Evolutionary conservation across 345 rosid species (phyloP).

Genomic region (Linum lewisii): DNA sequence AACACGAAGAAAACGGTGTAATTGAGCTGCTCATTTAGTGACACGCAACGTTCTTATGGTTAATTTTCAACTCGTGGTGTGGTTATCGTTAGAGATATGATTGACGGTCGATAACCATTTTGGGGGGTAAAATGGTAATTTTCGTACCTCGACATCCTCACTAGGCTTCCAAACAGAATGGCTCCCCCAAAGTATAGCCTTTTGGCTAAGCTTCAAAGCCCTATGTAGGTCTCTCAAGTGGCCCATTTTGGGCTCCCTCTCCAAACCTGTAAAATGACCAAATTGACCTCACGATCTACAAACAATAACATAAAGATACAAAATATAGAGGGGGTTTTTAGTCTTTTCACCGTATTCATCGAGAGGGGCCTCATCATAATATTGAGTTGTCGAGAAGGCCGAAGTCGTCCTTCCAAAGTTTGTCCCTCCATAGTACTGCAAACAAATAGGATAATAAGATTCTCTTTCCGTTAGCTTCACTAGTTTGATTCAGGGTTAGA

Average conservation of each 20-base stretch:
- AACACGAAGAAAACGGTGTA: not conserved
- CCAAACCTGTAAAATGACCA: not conserved
- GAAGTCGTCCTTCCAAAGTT: slow-evolving; percentile 1
- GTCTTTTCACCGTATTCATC: not conserved
- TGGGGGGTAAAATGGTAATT: not conserved
- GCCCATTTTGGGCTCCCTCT: slow-evolving; percentile 5
- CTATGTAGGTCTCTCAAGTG: slow-evolving; percentile 3
- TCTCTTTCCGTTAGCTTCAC: not conserved
- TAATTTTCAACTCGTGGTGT: too few relatives aligned
- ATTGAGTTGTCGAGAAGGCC: slow-evolving; percentile 1
- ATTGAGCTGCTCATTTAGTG: not conserved
- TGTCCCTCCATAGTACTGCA: slow-evolving; percentile 5
- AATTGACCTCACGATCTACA: too few relatives aligned
- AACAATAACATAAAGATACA: too few relatives aligned
- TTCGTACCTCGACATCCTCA: not conserved
- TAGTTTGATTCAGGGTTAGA: not conserved
- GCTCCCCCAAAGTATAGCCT: not conserved
- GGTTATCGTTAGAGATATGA: too few relatives aligned
- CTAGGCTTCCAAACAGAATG: not conserved
- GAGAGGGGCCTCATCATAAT: slow-evolving; percentile 1
- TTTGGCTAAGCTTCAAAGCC: slow-evolving; percentile 1
- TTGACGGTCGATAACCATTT: too few relatives aligned
- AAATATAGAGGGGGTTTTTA: too few relatives aligned
- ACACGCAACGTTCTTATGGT: not conserved
- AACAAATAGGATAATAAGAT: not conserved